Evolutionary conservation across 2,329 filamentous ascomycete genomes (phyloP), one percentile per base, ranked within the genome.

Genomic region (Colletotrichum sp.): DNA sequence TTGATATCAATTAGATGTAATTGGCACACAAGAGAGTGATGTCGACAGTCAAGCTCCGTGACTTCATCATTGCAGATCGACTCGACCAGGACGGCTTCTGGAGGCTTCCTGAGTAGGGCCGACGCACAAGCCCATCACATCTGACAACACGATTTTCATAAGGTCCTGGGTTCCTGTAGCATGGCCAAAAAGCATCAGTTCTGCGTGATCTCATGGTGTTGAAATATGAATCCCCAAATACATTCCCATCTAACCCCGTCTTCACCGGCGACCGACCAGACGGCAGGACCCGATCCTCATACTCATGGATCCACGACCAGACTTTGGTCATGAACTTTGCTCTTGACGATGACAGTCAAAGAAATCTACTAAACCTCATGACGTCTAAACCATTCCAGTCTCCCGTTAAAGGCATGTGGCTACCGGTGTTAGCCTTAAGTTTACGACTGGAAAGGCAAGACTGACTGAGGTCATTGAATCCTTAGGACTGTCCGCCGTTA

Each of bases 371-470:
- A n/a, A 43, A 43, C 9, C 16, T 1, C 38, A 18, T 43, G 38
- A 0, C 18, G 3, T 0, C 38, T 1, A 43, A 6, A 43, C 0
- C 5, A 43, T 43, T 43, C 36, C 38, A 43, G 3, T 0, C 38
- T 18, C 16, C 18, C 38, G 18, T n/a, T 43, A 0, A 10, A 43
- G 38, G 38, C 38, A 18, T 43, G 16, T 43, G 38, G 38, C 38
- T 18, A 43, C 36, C 18, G 8, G 16, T 43, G 8, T 18, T 2
- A 43, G 38, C 38, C 38, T 3, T 5, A 43, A 43, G 3, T 2
- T 43, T 10, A 12, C 16, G 38, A n/a, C 38, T n/a, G 38, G 18
- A 43, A n/a, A 43, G 38, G 12, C 9, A 43, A 43, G 18, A 43
- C 3, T 43, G 38, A n/a, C 5, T 43, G 9, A n/a, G 18, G 18